These are phyloP conservation scores for Gossypium lobatum DNA, from an alignment of 441 rosid genomes.

Conservation along the genomic window DNA sequence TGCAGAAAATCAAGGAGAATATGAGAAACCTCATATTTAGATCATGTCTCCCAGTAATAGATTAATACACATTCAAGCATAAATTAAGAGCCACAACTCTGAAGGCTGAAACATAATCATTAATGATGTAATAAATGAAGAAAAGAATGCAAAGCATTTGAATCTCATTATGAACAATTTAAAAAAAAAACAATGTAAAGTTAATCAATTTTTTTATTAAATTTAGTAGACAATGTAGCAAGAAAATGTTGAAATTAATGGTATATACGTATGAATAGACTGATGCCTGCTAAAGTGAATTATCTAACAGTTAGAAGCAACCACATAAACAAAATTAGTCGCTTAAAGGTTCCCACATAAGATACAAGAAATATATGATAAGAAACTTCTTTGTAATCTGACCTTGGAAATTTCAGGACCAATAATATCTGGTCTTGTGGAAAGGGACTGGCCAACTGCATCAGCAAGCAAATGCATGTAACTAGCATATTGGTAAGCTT, in stretches of 20 bases:
- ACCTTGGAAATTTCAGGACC: slow-evolving; percentile 94
- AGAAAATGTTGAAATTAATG: not conserved
- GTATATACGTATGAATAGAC: not conserved
- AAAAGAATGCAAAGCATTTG: not conserved
- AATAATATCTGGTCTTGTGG: slow-evolving; percentile 91
- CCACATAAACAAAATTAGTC: not conserved
- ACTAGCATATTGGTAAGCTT: slow-evolving; percentile 31
- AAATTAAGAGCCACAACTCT: not conserved
- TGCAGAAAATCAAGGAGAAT: not conserved
- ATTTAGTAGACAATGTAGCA: not conserved
- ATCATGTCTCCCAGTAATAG: slow-evolving; percentile 1
- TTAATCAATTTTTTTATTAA: not conserved
- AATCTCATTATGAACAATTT: not conserved
- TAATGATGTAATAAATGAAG: not conserved
- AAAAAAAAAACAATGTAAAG: not conserved
- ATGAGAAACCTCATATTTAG: not conserved
- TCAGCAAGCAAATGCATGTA: slow-evolving; percentile 41
- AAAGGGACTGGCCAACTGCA: slow-evolving; percentile 97
- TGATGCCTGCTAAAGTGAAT: not conserved
- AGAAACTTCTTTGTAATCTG: slow-evolving; percentile 17
- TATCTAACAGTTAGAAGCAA: not conserved
- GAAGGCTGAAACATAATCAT: not conserved
- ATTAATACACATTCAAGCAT: not conserved
- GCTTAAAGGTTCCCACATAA: not conserved
- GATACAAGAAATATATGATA: not conserved